These are phyloP conservation scores for Fusarium virguliforme DNA, from an alignment of 2,329 filamentous ascomycete species.

Conservation along the genomic window DNA sequence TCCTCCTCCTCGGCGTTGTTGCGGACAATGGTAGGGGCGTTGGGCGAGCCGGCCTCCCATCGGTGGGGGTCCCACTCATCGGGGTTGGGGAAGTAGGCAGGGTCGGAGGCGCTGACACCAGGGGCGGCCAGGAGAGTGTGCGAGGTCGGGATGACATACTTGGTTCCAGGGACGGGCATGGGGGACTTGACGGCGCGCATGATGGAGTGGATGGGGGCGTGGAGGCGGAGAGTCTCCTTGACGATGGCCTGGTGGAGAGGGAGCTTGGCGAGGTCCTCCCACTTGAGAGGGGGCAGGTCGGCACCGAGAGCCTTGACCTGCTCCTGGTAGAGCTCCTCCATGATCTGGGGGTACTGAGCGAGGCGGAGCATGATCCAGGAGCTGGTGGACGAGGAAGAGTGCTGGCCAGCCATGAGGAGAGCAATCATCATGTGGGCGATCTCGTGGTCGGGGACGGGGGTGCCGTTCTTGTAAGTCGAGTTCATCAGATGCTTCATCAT, in stretches of 20 bases:
- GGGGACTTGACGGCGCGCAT: conserved; percentile 92
- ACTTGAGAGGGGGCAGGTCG: conserved; percentile 81
- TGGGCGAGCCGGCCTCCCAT: conserved; percentile 80
- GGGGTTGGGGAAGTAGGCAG: conserved; percentile 86
- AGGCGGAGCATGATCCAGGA: conserved; percentile 90
- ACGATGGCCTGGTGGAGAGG: conserved; percentile 87
- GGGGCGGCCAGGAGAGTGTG: conserved; percentile 90
- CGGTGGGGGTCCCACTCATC: conserved; percentile 90
- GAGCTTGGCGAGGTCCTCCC: conserved; percentile 84
- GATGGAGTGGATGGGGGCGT: conserved; percentile 95
- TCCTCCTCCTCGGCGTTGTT: conserved; percentile 76
- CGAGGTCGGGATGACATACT: conserved; percentile 84
- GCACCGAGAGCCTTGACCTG: conserved; percentile 81
- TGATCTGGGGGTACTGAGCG: conserved; percentile 81
- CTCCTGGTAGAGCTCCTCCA: conserved; percentile 87
- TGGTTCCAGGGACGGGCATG: conserved; percentile 86
- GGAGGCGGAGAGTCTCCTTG: conserved; percentile 92
- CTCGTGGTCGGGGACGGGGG: conserved; percentile 83
- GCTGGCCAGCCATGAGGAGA: conserved; percentile 91
- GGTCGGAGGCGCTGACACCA: conserved; percentile 82
- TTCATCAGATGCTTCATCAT: conserved; percentile 95
- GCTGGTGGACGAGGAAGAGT: conserved; percentile 87
- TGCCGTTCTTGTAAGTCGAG: conserved; percentile 87
- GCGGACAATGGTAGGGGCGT: conserved; percentile 65
- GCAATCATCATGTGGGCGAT: conserved; percentile 96